Base-by-base conservation (phyloP, 768 basidiomycete species). In the Serpula lacrymans region DNA sequence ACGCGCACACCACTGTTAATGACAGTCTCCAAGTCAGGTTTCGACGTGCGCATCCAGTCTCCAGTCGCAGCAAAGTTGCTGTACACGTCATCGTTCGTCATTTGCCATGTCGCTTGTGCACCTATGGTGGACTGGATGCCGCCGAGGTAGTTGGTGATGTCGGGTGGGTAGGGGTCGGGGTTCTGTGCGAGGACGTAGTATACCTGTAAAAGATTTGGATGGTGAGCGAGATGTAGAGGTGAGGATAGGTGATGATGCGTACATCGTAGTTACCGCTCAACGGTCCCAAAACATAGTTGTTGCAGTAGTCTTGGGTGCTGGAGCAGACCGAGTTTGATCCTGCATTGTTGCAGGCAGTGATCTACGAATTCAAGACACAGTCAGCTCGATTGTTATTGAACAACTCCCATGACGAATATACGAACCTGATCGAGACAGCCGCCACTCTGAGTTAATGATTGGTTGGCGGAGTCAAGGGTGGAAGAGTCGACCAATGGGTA, bases 1-100 rank as follows among this genome's bases (percentile, higher is more conserved):
- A 74, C 75, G 39, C 73, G 50, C 29, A 76, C 75, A 10, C 80
- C 79, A 37, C 77, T 67, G 43, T 80, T 68, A 49, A 83, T 78
- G 11, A 82, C 77, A 4, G 56, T 68, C 56, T 81, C 78, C 17
- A 83, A 59, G 43, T 72, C 45, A 0, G 72, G 74, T 13, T 68
- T 49, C 25, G 62, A 62, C 51, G 63, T 68, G 41, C 58, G 56
- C 77, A 81, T 81, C 78, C 77, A 81, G 49, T 83, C 80, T 56
- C 74, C 75, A 5, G 69, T 74, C 7, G 35, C 30, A 1, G 70
- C 66, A 42, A 78, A 78, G 42, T 75, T 72, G 21, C 36, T 34
- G 46, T 74, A 78, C 13, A 80, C 72, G 2, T 56, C 41, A 26
- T 41, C 17, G 52, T 61, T 78, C 1, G 65, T 62, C 41, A 65